Percentiles rank a stretch among this genome's conserved stretches.
Conservation (phyloP, 2,329 filamentous ascomycete genomes). For the Nigrospora osmanthi region DNA sequence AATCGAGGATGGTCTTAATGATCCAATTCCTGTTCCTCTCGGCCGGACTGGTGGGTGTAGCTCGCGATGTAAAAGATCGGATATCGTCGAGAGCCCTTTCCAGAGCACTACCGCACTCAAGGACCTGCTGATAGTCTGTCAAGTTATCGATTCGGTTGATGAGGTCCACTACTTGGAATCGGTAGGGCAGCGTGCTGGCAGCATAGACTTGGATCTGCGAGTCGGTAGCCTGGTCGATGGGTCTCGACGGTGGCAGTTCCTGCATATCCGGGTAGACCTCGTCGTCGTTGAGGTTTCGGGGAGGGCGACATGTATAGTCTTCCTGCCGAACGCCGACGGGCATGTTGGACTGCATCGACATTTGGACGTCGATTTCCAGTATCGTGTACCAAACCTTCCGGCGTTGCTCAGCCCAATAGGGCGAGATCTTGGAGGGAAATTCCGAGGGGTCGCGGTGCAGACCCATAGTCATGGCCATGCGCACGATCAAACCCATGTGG, state of each 20-base stretch:
- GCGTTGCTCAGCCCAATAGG: slow-evolving; percentile 44
- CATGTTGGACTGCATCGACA: slow-evolving; percentile 43
- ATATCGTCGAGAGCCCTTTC: slow-evolving; percentile 47
- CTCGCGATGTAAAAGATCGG: slow-evolving; percentile 41
- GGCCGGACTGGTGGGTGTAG: slow-evolving; percentile 30
- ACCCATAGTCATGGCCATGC: slow-evolving; percentile 53
- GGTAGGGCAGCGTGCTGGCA: slow-evolving; percentile 38
- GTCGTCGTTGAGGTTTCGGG: slow-evolving; percentile 44
- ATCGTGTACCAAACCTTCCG: slow-evolving; percentile 50
- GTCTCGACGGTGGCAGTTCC: slow-evolving; percentile 38
- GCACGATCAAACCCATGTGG: slow-evolving; percentile 45
- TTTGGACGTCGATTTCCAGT: slow-evolving; percentile 47
- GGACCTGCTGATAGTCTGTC: slow-evolving; percentile 43
- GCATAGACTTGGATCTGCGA: slow-evolving; percentile 47
- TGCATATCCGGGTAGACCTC: slow-evolving; percentile 40
- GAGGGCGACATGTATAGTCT: slow-evolving; percentile 45
- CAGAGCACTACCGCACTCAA: slow-evolving; percentile 45
- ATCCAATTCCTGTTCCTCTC: slow-evolving; percentile 44
- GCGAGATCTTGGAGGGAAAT: slow-evolving; percentile 37
- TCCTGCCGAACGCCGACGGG: slow-evolving; percentile 43
- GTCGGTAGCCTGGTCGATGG: slow-evolving; percentile 44
- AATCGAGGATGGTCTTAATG: slow-evolving; percentile 41
- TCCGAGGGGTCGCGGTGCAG: slow-evolving; percentile 49
- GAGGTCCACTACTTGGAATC: slow-evolving; percentile 41
- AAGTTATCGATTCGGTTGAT: slow-evolving; percentile 43